Evolutionary conservation across 2,329 filamentous ascomycete species (phyloP), one percentile per base, ranked within the genome.

Genomic region (Iodosphaeria phyllophila): DNA sequence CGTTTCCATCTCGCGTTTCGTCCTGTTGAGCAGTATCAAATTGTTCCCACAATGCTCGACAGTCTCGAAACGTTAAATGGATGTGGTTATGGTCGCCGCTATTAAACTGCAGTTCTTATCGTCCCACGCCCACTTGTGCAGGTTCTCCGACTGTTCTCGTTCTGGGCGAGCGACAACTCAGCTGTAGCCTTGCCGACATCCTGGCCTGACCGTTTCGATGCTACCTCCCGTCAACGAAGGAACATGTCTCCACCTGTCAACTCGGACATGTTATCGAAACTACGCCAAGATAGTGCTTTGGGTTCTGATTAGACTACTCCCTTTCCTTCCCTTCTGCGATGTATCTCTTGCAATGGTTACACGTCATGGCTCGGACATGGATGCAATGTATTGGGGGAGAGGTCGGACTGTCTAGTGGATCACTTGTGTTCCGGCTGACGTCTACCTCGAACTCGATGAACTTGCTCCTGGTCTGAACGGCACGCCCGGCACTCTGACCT

Each of bases 261-360:
- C 18, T n/a, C 18, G 18, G 18, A 19, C n/a, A 8, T 8, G n/a
- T 19, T 19, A 19, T n/a, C n/a, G 18, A n/a, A n/a, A n/a, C n/a
- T n/a, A n/a, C n/a, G n/a, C n/a, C n/a, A n/a, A n/a, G n/a, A n/a
- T n/a, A n/a, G n/a, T n/a, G n/a, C n/a, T n/a, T n/a, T n/a, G n/a
- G n/a, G n/a, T n/a, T n/a, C n/a, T 19, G 18, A 19, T 19, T n/a
- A 11, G 18, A 19, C 18, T 8, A 19, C 11, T 8, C 18, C 34
- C 45, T 38, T 44, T 41, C 35, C 44, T 48, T 47, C 45, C 38
- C 46, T 48, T 48, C 42, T 47, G 41, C 42, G 46, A 48, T 40
- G 46, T 42, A 32, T 34, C 37, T 42, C 39, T 41, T 37, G 41
- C 40, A 34, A 41, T 37, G 44, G 42, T 41, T 46, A 34, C 32